phyloP scores from a whole-genome alignment of 164 flowering plant genomes.

The Magnolia officinalis region DNA sequence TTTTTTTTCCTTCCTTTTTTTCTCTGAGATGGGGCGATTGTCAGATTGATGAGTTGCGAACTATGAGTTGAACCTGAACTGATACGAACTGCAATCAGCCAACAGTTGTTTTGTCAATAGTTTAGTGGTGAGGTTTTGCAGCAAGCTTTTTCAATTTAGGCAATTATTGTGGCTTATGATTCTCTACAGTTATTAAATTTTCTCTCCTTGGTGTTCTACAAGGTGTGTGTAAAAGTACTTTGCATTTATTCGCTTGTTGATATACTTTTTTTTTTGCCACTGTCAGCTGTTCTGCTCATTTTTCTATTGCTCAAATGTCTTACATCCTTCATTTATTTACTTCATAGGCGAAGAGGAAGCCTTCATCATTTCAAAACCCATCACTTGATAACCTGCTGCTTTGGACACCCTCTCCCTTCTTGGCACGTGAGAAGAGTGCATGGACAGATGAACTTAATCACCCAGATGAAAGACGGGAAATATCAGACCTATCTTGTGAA shows the following conservation, averaged over 20 bases:
- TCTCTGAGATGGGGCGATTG: neutral
- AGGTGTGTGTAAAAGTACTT: neutral
- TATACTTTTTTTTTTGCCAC: neutral
- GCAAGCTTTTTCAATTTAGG: neutral
- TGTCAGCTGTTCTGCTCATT: neutral
- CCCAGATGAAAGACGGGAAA: conserved; percentile 29
- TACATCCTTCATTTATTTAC: neutral
- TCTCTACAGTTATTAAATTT: neutral
- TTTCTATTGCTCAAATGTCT: neutral
- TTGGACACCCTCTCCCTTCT: conserved; percentile 46
- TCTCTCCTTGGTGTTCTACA: neutral
- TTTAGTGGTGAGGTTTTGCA: neutral
- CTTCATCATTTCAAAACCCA: conserved; percentile 44
- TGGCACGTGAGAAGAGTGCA: conserved; percentile 24
- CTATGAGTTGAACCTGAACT: neutral
- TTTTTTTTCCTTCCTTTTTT: too few species aligned
- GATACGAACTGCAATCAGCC: neutral
- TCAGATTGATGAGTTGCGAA: neutral
- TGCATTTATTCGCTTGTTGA: neutral
- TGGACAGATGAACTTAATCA: conserved; percentile 22
- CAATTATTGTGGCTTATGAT: neutral
- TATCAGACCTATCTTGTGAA: conserved; percentile 44
- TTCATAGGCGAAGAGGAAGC: conserved; percentile 79
- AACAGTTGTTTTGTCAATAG: neutral
- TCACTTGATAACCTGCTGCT: conserved; percentile 47